These are phyloP conservation scores for Salmacisia buchloeana DNA, from an alignment of 1,284 basidiomycete species.

Conservation along the genomic window DNA sequence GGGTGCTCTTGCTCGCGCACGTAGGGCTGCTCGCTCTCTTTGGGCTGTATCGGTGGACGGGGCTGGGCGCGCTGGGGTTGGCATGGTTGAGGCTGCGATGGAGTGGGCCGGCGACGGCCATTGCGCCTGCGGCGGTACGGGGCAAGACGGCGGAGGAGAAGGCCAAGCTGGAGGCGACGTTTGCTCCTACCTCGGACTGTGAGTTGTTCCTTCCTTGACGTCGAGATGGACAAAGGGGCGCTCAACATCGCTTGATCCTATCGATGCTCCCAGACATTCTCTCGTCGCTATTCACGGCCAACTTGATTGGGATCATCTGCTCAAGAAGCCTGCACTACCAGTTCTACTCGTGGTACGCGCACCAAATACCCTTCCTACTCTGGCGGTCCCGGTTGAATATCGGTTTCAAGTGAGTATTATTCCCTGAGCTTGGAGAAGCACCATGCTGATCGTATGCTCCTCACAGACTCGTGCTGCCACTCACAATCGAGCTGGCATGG, in stretches of 20 bases:
- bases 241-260: not conserved
- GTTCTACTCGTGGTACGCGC: constrained; percentile 96
- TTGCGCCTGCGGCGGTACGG: constrained; percentile 37
- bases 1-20: constrained; percentile 65
- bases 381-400: constrained; percentile 56
- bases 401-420: constrained; percentile 19
- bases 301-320: constrained; percentile 83
- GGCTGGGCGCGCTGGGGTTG: constrained; percentile 63
- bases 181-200: constrained; percentile 1
- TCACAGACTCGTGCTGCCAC: constrained; percentile 10
- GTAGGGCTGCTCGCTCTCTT: constrained; percentile 62
- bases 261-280: constrained; percentile 62
- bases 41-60: constrained; percentile 62
- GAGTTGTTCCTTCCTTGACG: not conserved
- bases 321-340: constrained; percentile 97
- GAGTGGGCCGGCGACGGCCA: constrained; percentile 51
- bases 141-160: not conserved
- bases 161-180: not conserved
- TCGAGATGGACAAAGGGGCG: not conserved
- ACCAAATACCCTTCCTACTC: constrained; percentile 78
- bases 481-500: constrained; percentile 18
- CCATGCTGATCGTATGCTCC: not conserved
- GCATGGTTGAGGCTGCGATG: constrained; percentile 58
- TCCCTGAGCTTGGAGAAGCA: not conserved
- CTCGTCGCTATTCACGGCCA: constrained; percentile 79